phyloP scores from a whole-genome alignment of 495 filamentous ascomycete species.

The Hyaloscypha bicolor region DNA sequence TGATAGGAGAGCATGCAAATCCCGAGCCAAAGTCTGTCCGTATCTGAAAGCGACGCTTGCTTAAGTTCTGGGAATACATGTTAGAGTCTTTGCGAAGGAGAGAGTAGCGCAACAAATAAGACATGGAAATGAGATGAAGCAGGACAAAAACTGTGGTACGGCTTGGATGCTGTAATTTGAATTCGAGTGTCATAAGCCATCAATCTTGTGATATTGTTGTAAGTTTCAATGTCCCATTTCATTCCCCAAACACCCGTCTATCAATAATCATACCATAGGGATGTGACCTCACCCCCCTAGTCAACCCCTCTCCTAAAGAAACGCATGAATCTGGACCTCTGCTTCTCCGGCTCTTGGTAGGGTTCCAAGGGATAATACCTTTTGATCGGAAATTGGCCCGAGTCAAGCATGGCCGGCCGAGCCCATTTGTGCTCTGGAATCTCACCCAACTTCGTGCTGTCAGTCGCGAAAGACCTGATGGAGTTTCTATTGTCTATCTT shows the following conservation, averaged over 20 bases:
- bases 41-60: not conserved
- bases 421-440: conserved; percentile 34
- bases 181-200: not conserved
- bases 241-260: not conserved
- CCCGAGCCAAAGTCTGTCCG: too few relatives aligned
- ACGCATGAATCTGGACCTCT: conserved; percentile 27
- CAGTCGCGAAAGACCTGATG: conserved; percentile 31
- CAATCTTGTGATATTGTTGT: not conserved
- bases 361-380: conserved; percentile 24
- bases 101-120: not conserved
- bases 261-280: not conserved
- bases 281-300: not conserved
- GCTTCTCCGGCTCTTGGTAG: conserved; percentile 29
- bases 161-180: not conserved
- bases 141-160: not conserved
- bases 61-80: not conserved
- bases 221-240: not conserved
- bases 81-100: not conserved
- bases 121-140: not conserved
- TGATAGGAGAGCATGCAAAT: not conserved
- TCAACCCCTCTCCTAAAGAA: conserved; percentile 22
- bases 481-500: conserved; percentile 19
- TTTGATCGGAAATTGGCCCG: conserved; percentile 18
- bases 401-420: not conserved
- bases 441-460: conserved; percentile 34